Conservation (phyloP, 352 stramenopile species). For the Phytophthora constricta region DNA sequence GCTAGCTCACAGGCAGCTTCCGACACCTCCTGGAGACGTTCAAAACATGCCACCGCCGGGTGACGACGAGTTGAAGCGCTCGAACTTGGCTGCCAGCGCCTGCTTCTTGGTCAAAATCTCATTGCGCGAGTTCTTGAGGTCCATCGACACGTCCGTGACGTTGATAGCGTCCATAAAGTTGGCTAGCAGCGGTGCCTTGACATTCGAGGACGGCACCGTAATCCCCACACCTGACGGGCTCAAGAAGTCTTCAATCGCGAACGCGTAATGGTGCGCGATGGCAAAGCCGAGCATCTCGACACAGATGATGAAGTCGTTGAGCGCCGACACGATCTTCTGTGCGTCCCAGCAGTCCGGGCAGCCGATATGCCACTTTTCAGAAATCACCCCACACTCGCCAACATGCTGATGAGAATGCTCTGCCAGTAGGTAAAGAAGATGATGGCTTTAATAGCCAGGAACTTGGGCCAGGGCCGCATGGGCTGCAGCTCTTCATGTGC, state of each 20-base stretch:
- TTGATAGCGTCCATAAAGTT: constrained; percentile 93
- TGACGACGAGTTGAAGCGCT: constrained; percentile 74
- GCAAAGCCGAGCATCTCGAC: constrained; percentile 95
- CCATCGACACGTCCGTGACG: constrained; percentile 86
- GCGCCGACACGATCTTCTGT: constrained; percentile 86
- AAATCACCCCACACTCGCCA: constrained; percentile 91
- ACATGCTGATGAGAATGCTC: constrained; percentile 89
- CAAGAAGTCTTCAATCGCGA: constrained; percentile 92
- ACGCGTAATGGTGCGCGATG: constrained; percentile 93
- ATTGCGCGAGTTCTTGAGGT: constrained; percentile 85
- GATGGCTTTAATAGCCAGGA: constrained; percentile 94
- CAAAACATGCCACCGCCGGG: constrained; percentile 62
- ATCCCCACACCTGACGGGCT: constrained; percentile 35
- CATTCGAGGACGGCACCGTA: constrained; percentile 69
- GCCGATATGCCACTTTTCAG: constrained; percentile 83
- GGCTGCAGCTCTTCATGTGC: constrained; percentile 90
- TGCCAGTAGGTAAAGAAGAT: constrained; percentile 97
- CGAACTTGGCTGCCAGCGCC: constrained; percentile 83
- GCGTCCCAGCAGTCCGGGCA: constrained; percentile 86
- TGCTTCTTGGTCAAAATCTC: constrained; percentile 92
- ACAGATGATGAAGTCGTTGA: constrained; percentile 96
- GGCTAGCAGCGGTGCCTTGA: constrained; percentile 84
- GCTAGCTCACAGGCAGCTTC: neutral
- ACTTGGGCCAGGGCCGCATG: constrained; percentile 93
- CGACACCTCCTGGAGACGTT: constrained; percentile 1